Conservation (phyloP, 2,329 filamentous ascomycete genomes). For the Cladosporium austrohemisphaericum region DNA sequence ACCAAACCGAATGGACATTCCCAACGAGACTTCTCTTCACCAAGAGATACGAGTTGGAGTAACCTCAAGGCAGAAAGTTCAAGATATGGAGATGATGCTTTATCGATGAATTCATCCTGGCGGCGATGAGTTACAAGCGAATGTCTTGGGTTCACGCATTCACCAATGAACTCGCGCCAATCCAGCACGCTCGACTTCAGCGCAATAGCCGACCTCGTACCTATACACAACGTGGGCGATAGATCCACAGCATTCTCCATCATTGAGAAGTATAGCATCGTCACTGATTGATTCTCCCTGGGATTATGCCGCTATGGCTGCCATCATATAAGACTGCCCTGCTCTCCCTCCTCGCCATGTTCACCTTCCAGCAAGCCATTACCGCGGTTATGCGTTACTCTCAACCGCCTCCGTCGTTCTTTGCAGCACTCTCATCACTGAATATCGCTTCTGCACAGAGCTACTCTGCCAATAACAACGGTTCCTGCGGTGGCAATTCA, state of each 20-base stretch:
- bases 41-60: no score
- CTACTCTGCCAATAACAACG: slow-evolving; percentile 13
- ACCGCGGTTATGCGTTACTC: slow-evolving; percentile 30
- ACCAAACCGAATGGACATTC: no score
- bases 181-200: not conserved
- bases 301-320: slow-evolving; percentile 1
- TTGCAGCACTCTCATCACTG: slow-evolving; percentile 18
- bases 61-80: no score
- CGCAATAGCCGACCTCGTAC: no score
- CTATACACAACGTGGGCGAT: not conserved
- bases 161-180: not conserved
- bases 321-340: slow-evolving; percentile 25
- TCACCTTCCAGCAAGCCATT: slow-evolving; percentile 26
- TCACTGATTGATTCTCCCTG: no score
- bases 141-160: no score
- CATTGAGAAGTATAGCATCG: no score
- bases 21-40: no score
- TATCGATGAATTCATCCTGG: no score
- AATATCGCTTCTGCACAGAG: not conserved
- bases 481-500: slow-evolving; percentile 13
- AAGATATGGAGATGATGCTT: no score
- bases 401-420: slow-evolving; percentile 20
- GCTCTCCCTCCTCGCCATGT: slow-evolving; percentile 23
- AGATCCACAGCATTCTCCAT: slow-evolving; percentile 2
- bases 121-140: no score